Percentiles rank a stretch among this genome's conserved stretches.
Conservation (phyloP, 352 stramenopile genomes). For the Phytophthora pseudosyringae region DNA sequence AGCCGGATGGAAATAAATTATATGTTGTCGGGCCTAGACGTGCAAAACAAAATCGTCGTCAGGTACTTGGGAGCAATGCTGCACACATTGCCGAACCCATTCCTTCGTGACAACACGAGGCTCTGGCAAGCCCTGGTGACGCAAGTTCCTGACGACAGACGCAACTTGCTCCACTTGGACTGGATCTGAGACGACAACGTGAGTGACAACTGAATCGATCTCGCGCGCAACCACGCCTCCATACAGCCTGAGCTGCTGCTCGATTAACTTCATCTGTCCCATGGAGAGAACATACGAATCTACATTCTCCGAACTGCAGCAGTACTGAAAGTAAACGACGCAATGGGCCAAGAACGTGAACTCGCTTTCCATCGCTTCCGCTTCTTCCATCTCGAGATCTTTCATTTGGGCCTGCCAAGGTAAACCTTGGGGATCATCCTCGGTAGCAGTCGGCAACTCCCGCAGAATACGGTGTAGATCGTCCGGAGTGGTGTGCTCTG, state of each 20-base stretch:
- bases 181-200: slow-evolving; percentile 60
- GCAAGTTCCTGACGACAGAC: slow-evolving; percentile 53
- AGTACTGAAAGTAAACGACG: slow-evolving; percentile 59
- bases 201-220: slow-evolving; percentile 63
- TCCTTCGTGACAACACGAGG: slow-evolving; percentile 62
- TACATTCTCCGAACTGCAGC: slow-evolving; percentile 10
- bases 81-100: slow-evolving; percentile 65
- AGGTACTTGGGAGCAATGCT: slow-evolving; percentile 54
- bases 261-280: slow-evolving; percentile 54
- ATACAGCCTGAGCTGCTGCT: slow-evolving; percentile 68
- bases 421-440: slow-evolving; percentile 1
- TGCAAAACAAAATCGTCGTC: slow-evolving; percentile 61
- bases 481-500: slow-evolving; percentile 49
- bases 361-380: slow-evolving; percentile 68
- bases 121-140: slow-evolving; percentile 51
- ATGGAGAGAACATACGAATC: slow-evolving; percentile 28
- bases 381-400: slow-evolving; percentile 58
- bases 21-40: slow-evolving; percentile 46
- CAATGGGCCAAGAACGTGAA: slow-evolving; percentile 83
- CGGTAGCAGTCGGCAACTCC: slow-evolving; percentile 35
- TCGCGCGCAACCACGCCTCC: slow-evolving; percentile 46
- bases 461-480: slow-evolving; percentile 62
- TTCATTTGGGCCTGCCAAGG: slow-evolving; percentile 62
- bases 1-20: slow-evolving; percentile 47
- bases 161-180: slow-evolving; percentile 47